Conservation (phyloP, 495 filamentous ascomycete genomes). For the Trichoderma asperelloides region DNA sequence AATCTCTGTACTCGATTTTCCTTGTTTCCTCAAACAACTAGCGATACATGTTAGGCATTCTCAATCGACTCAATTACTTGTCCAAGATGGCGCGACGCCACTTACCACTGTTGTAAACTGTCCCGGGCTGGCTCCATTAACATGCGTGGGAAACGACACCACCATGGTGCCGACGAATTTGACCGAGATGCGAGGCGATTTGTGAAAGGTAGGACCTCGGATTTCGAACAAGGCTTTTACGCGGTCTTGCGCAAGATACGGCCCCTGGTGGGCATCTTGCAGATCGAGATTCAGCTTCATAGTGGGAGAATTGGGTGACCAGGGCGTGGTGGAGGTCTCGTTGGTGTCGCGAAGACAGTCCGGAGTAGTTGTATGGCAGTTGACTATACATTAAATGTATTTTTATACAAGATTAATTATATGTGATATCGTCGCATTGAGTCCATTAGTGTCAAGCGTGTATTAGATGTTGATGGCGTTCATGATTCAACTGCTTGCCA, state of each 20-base stretch:
- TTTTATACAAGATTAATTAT: not conserved
- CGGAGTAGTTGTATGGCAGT: not conserved
- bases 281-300: constrained; percentile 5
- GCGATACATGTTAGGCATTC: not conserved
- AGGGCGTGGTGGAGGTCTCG: not conserved
- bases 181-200: not conserved
- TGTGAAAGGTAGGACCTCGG: not conserved
- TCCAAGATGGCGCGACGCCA: not conserved
- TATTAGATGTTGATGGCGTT: not conserved
- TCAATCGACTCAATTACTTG: no score
- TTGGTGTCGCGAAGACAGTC: not conserved
- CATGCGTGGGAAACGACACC: not conserved
- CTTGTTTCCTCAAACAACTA: not conserved
- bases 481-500: not conserved
- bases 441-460: not conserved
- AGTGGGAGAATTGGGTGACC: not conserved
- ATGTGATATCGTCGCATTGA: not conserved
- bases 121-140: not conserved
- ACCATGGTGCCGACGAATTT: not conserved
- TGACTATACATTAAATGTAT: not conserved
- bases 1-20: not conserved
- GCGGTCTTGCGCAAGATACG: not conserved
- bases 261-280: not conserved
- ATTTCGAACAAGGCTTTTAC: not conserved
- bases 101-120: not conserved